phyloP scores from a whole-genome alignment of 192 early-diverging fungal genomes.

The Phlyctochytrium arcticum region DNA sequence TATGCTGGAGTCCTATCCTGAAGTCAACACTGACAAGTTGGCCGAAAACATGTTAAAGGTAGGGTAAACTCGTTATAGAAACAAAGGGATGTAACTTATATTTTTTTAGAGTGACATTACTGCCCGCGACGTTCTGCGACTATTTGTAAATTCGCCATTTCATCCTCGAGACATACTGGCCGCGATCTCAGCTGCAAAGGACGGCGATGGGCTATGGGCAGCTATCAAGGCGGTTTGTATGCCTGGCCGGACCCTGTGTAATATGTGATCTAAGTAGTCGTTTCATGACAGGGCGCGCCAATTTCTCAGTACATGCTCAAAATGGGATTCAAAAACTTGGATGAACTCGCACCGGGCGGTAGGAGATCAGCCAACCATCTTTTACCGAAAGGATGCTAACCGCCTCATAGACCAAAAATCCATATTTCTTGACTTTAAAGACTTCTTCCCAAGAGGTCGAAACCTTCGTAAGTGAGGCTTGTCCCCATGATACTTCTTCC shows the following conservation, averaged over 20 bases:
- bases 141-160: slow-evolving; percentile 42
- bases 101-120: slow-evolving; percentile 40
- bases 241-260: background rate
- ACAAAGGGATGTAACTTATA: too few relatives aligned
- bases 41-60: slow-evolving; percentile 48
- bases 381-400: background rate
- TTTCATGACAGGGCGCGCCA: slow-evolving; percentile 20
- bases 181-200: slow-evolving; percentile 30
- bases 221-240: slow-evolving; percentile 1
- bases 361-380: background rate
- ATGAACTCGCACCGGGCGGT: slow-evolving; percentile 1
- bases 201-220: slow-evolving; percentile 27
- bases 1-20: slow-evolving; percentile 37
- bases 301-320: slow-evolving; percentile 34
- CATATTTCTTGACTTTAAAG: slow-evolving; percentile 17
- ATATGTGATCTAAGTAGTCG: too few relatives aligned
- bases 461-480: background rate
- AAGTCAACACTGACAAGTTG: slow-evolving; percentile 34
- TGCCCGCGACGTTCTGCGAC: slow-evolving; percentile 36
- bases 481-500: background rate
- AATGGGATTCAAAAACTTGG: slow-evolving; percentile 23
- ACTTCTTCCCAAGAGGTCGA: background rate
- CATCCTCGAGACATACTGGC: slow-evolving; percentile 47
- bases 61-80: too few relatives aligned
- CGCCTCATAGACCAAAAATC: slow-evolving; percentile 1